Percentiles rank a stretch among this genome's conserved stretches.
Evolutionary conservation across 2,329 filamentous ascomycete species (phyloP).

Genomic region (Aspergillus sp.): DNA sequence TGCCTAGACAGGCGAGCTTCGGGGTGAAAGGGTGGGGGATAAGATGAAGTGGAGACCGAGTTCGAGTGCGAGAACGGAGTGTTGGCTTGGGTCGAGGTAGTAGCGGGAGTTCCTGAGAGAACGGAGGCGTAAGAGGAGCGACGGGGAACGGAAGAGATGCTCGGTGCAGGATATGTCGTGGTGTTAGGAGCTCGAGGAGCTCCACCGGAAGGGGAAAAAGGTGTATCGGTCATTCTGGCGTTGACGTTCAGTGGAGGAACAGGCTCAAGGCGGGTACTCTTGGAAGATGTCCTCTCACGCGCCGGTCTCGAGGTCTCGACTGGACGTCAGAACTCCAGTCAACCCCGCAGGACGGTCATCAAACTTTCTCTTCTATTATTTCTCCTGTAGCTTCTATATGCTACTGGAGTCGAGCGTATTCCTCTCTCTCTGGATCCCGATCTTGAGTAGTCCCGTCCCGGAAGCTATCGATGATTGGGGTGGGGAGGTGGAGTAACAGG

Average conservation of each 20-base stretch:
- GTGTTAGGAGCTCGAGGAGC: constrained; percentile 34
- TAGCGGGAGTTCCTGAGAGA: constrained; percentile 56
- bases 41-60: constrained; percentile 36
- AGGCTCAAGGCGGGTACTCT: constrained; percentile 18
- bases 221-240: constrained; percentile 50
- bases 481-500: constrained; percentile 18
- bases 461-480: constrained; percentile 22
- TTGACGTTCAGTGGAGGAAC: constrained; percentile 29
- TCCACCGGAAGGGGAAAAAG: constrained; percentile 48
- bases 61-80: constrained; percentile 56
- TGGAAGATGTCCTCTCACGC: constrained; percentile 19
- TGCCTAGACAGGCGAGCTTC: constrained; percentile 39
- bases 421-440: background rate
- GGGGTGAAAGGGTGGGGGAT: constrained; percentile 40
- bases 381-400: background rate
- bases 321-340: constrained; percentile 5
- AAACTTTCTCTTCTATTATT: background rate
- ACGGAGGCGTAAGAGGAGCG: constrained; percentile 67
- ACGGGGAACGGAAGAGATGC: constrained; percentile 50
- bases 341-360: constrained; percentile 4
- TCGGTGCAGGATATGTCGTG: constrained; percentile 37
- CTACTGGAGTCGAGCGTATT: background rate
- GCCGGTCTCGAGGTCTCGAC: constrained; percentile 7
- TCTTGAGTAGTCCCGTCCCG: background rate
- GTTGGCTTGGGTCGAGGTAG: constrained; percentile 40